phyloP scores from a whole-genome alignment of 345 rosid species.

The Psidium guajava region DNA sequence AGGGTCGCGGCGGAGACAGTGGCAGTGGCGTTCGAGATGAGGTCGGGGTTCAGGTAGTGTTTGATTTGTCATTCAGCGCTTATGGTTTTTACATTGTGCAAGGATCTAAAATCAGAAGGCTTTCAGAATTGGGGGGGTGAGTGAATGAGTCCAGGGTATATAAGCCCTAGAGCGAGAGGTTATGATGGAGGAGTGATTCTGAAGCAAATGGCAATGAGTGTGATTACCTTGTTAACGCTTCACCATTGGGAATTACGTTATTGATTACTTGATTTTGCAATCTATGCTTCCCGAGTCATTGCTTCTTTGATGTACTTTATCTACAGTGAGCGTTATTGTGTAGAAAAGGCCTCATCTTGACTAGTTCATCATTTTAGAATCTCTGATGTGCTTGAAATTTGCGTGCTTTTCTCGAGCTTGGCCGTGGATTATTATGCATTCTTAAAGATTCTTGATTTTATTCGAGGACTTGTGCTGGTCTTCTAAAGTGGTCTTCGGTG shows the following conservation, averaged over 20 bases:
- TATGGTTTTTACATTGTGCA: not conserved
- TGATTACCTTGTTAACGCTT: not conserved
- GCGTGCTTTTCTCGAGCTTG: not conserved
- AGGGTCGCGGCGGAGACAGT: constrained; percentile 29
- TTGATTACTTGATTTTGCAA: not conserved
- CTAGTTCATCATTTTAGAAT: not conserved
- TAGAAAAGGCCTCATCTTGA: not conserved
- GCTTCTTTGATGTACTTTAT: not conserved
- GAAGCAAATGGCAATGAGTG: not conserved
- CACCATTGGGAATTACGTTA: not conserved
- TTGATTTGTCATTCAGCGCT: not conserved
- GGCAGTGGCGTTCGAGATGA: constrained; percentile 18
- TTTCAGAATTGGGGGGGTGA: not conserved
- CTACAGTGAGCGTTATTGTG: not conserved
- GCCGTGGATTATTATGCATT: not conserved
- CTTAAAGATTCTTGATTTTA: not conserved
- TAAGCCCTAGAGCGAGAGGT: not conserved
- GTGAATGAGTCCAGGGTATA: not conserved
- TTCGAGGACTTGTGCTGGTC: not conserved
- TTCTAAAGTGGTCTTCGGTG: not conserved
- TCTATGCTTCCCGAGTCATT: not conserved
- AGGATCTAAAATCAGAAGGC: not conserved
- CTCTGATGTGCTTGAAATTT: not conserved
- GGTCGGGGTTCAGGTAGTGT: constrained; percentile 23
- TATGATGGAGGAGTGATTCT: constrained; percentile 6